These are phyloP conservation scores for Voacanga thouarsii DNA, from an alignment of 257 asterid genomes.

Conservation along the genomic window DNA sequence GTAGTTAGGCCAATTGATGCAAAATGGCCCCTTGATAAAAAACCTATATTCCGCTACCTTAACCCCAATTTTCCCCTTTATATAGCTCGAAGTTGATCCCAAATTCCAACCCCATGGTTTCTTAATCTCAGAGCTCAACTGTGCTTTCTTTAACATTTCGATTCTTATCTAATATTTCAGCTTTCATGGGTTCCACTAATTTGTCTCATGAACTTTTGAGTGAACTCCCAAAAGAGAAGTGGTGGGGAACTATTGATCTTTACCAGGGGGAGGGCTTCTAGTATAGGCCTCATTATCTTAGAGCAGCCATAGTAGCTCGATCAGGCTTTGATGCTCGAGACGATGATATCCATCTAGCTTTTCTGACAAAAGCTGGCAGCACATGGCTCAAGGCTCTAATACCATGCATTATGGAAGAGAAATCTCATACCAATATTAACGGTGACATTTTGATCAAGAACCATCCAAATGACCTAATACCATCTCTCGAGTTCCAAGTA, in stretches of 20 bases:
- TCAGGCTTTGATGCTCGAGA: neutral
- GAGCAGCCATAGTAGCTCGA: slow-evolving; percentile 5
- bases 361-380: slow-evolving; percentile 31
- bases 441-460: neutral
- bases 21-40: too few species aligned
- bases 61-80: too few species aligned
- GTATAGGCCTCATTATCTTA: neutral
- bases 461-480: slow-evolving; percentile 1
- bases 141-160: too few species aligned
- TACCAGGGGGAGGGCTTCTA: slow-evolving; percentile 14
- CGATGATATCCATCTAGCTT: neutral
- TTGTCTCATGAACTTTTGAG: neutral
- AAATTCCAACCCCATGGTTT: too few species aligned
- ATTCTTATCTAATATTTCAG: too few species aligned
- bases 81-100: too few species aligned
- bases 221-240: slow-evolving; percentile 3
- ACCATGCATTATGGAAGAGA: neutral
- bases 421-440: neutral
- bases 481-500: neutral
- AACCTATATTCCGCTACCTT: too few species aligned
- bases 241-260: neutral
- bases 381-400: slow-evolving; percentile 16
- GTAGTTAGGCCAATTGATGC: too few species aligned
- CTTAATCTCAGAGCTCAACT: too few species aligned
- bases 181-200: neutral